Evolutionary conservation across 768 basidiomycete genomes (phyloP).

Genomic region (Lactifluus hygrophoroides): DNA sequence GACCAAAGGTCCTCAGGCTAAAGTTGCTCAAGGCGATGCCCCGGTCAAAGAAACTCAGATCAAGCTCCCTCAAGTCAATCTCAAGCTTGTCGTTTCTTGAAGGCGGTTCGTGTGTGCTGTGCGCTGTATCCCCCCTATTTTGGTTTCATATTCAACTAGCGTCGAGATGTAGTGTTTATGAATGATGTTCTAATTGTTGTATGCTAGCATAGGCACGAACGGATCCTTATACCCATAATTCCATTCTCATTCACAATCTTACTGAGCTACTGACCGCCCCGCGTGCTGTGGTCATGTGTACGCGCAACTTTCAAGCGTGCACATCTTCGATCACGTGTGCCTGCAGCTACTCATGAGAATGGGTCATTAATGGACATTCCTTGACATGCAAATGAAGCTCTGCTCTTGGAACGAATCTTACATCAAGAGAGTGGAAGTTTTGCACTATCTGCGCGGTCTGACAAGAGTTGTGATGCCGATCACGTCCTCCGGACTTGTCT

Average conservation of each 20-base stretch:
- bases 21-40: too few species aligned
- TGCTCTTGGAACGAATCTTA: background rate
- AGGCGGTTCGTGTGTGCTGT: too few species aligned
- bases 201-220: background rate
- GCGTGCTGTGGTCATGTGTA: too few species aligned
- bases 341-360: background rate
- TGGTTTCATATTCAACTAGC: background rate
- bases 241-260: background rate
- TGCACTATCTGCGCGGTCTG: background rate
- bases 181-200: conserved; percentile 2
- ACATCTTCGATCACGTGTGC: too few species aligned
- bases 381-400: background rate
- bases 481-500: conserved; percentile 10
- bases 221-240: too few species aligned
- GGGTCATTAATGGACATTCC: background rate
- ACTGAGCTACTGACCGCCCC: too few species aligned
- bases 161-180: too few species aligned
- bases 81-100: conserved; percentile 1
- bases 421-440: background rate
- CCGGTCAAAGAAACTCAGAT: too few species aligned
- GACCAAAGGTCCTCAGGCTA: too few species aligned
- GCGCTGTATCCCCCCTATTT: background rate
- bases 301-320: too few species aligned
- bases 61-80: too few species aligned
- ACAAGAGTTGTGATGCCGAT: background rate